Evolutionary conservation across 1,139 yeast species (phyloP), one percentile per base, ranked within the genome.

Genomic region (Lodderomyces jiufengensis): DNA sequence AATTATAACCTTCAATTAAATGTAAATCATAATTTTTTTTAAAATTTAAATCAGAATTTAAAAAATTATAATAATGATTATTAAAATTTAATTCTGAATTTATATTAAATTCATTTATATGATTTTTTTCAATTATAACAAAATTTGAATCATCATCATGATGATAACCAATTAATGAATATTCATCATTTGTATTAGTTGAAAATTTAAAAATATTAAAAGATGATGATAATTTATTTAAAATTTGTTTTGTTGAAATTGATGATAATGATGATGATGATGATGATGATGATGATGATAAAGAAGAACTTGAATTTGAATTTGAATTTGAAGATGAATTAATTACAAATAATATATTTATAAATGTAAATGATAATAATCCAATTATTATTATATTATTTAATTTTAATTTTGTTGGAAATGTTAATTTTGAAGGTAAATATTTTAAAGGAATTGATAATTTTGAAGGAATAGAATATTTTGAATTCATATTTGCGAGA

Each of bases 1-100:
- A 56, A 34, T 56, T 50, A 36, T 54, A 55, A 2, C 57, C 57
- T 24, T 52, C 47, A 24, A 55, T 44, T 24, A 46, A 41, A 13
- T 44, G 46, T 11, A 45, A 38, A 26, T 46, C 46, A 36, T 38
- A 35, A 11, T 41, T 27, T n/a, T 41, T 29, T 13, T 40, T 34
- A 3, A 40, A 41, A 12, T 33, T 33, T 32, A 43, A 41, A 32
- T 52, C 47, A 6, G 46, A 37, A 21, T 44, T 40, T 14, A 41
- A 30, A 30, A 45, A 45, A 30, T 44, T 43, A 53, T 52, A 49
- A 23, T 44, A 45, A 26, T 47, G 51, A 23, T 37, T 39, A n/a
- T n/a, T n/a, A n/a, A n/a, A n/a, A 12, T 44, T 29, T 9, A 34
- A 34, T 15, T 40, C 48, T 7, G 34, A 20, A n/a, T 41, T 48